Evolutionary conservation across 1,139 yeast species (phyloP).

Genomic region (Diutina mesorugosa): DNA sequence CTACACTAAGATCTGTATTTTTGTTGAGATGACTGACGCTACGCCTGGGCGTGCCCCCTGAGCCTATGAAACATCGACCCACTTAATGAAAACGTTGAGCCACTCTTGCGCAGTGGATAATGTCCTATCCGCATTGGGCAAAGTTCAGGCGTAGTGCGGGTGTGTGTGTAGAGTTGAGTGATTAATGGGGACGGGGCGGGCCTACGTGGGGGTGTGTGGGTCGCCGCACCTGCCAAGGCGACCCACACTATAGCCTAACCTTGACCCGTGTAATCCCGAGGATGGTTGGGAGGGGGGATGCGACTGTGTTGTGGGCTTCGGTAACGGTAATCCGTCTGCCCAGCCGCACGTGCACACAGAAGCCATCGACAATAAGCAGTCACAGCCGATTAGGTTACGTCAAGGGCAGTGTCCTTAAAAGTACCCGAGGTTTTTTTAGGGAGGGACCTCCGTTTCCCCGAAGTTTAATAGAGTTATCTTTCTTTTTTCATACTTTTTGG

Average conservation of each 20-base stretch:
- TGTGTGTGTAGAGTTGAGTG: neutral
- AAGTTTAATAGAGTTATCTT: neutral
- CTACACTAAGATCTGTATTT: no score
- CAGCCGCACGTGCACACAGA: neutral
- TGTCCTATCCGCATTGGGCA: neutral
- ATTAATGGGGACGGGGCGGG: neutral
- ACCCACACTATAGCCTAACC: neutral
- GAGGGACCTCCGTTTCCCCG: neutral
- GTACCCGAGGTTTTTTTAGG: neutral
- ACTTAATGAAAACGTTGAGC: neutral
- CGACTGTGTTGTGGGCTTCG: neutral
- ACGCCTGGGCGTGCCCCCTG: neutral
- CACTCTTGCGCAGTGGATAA: neutral
- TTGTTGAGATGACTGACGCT: neutral
- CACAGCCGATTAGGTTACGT: neutral
- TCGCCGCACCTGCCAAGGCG: neutral
- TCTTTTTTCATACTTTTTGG: conserved; percentile 2
- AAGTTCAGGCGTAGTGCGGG: neutral
- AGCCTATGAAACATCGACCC: neutral
- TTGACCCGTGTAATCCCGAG: neutral
- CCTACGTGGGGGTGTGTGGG: neutral
- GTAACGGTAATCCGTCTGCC: neutral
- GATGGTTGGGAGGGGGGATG: neutral
- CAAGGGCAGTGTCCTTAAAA: neutral
- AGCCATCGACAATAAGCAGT: neutral